These are phyloP conservation scores for Heliamphora exappendiculata DNA, from an alignment of 148 eudicot species.

Conservation along the genomic window DNA sequence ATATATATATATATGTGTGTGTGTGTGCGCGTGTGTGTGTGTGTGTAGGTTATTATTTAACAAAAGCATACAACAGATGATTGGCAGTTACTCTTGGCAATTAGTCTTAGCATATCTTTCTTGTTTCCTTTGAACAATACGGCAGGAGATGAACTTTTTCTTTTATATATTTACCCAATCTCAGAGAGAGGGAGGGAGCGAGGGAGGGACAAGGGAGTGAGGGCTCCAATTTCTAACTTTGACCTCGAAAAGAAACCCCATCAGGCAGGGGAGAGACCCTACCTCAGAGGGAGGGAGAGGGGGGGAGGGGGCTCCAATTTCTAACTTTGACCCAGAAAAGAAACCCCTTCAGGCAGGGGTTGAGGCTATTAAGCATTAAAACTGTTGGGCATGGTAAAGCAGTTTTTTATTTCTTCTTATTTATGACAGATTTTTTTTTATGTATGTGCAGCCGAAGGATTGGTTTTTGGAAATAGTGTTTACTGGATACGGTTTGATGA, in stretches of 20 bases:
- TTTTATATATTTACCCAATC: too few species aligned
- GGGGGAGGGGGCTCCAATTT: too few species aligned
- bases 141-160: neutral
- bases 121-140: neutral
- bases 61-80: neutral
- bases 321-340: neutral
- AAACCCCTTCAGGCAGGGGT: neutral
- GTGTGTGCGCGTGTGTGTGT: too few species aligned
- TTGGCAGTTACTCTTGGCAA: neutral
- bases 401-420: neutral
- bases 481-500: constrained; percentile 91
- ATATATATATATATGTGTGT: too few species aligned
- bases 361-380: neutral
- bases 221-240: too few species aligned
- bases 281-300: too few species aligned
- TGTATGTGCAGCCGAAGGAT: constrained; percentile 66
- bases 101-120: neutral
- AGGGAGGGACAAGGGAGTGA: too few species aligned
- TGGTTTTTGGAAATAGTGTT: constrained; percentile 86
- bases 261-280: neutral
- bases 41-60: too few species aligned
- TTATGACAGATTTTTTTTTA: neutral
- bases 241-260: too few species aligned
- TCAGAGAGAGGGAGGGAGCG: neutral
- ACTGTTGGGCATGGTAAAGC: neutral